Evolutionary conservation across 2,329 filamentous ascomycete genomes (phyloP).

Genomic region (Pseudogymnoascus sp.): DNA sequence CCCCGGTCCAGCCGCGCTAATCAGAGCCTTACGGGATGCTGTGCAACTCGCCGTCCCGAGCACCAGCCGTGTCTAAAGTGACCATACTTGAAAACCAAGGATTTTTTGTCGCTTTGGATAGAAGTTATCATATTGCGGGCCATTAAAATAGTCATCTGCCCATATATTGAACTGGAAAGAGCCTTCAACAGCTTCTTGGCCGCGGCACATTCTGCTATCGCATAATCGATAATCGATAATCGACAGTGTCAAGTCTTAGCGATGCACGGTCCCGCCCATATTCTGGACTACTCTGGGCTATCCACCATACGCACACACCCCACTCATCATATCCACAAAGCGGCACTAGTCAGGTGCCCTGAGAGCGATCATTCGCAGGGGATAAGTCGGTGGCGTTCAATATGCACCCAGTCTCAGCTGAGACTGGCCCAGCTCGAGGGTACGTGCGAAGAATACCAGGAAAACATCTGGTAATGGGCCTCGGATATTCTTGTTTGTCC

Average conservation of each 20-base stretch:
- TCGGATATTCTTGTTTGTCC: not conserved
- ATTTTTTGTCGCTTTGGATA: not conserved
- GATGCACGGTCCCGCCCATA: not conserved
- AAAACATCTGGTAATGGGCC: not conserved
- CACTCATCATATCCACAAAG: not conserved
- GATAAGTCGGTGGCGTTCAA: not conserved
- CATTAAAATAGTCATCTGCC: not conserved
- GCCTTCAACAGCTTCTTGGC: not conserved
- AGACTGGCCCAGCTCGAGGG: not conserved
- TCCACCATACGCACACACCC: not conserved
- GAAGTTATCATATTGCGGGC: not conserved
- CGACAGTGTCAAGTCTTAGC: not conserved
- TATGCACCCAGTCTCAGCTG: not conserved
- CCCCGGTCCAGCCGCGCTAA: not conserved
- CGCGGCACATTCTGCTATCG: not conserved
- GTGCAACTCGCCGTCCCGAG: not conserved
- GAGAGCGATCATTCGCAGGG: constrained; percentile 2
- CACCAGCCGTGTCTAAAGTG: not conserved
- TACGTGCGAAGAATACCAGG: not conserved
- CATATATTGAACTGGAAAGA: not conserved
- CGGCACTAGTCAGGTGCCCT: not conserved
- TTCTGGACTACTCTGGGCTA: not conserved
- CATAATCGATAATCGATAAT: not conserved
- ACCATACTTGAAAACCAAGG: not conserved
- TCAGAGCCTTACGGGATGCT: not conserved